Conservation (phyloP, 192 early-diverging fungal species). For the Coemansia sp. region DNA sequence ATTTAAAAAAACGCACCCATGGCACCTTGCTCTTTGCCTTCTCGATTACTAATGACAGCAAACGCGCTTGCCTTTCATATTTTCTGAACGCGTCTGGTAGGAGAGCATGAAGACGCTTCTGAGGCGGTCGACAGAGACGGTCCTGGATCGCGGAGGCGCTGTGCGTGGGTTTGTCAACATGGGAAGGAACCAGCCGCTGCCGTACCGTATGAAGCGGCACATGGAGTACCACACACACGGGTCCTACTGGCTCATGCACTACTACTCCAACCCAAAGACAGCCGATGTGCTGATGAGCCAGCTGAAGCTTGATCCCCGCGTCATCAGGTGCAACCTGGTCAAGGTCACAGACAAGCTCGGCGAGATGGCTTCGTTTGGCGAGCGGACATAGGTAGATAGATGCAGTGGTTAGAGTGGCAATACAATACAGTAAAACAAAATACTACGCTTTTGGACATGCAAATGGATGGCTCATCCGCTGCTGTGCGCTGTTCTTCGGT, state of each 20-base stretch:
- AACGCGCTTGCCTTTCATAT: background rate
- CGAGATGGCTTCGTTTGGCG: constrained; percentile 32
- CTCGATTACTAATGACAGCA: background rate
- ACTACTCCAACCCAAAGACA: constrained; percentile 66
- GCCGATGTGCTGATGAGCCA: constrained; percentile 59
- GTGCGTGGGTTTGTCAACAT: constrained; percentile 79
- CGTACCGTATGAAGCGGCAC: constrained; percentile 86
- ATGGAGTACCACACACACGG: constrained; percentile 72
- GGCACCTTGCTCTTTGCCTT: too few species aligned
- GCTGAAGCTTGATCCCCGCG: constrained; percentile 66
- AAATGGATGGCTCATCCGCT: too few species aligned
- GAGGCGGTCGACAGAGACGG: constrained; percentile 67
- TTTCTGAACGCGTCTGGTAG: constrained; percentile 30
- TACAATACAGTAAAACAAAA: too few species aligned
- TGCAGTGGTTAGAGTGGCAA: too few species aligned
- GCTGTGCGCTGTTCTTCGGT: too few species aligned
- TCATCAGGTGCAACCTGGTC: constrained; percentile 68
- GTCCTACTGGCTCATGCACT: constrained; percentile 75
- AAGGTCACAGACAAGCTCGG: constrained; percentile 64
- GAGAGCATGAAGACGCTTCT: constrained; percentile 66
- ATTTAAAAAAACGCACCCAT: too few species aligned
- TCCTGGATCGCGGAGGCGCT: constrained; percentile 82
- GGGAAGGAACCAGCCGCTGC: constrained; percentile 61
- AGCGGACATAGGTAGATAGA: background rate
- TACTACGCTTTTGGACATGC: too few species aligned